Evolutionary conservation across 495 filamentous ascomycete genomes (phyloP).

Genomic region (Podospora pseudocomata): DNA sequence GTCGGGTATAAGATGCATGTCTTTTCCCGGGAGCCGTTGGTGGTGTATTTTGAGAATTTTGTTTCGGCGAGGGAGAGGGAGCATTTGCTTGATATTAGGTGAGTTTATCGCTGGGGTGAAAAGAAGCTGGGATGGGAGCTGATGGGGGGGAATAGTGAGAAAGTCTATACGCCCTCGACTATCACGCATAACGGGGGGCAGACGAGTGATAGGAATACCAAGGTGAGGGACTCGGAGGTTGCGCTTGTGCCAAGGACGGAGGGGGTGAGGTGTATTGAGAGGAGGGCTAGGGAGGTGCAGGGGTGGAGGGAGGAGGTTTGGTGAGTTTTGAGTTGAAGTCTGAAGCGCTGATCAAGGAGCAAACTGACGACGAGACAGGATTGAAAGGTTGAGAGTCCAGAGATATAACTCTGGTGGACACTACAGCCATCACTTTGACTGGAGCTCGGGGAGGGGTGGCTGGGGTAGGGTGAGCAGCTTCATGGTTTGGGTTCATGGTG

Average conservation of each 20-base stretch:
- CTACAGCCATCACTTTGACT: conserved; percentile 47
- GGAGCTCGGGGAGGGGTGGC: conserved; percentile 37
- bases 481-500: conserved; percentile 42
- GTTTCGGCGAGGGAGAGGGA: conserved; percentile 33
- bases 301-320: conserved; percentile 46
- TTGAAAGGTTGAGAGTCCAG: conserved; percentile 44
- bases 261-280: conserved; percentile 43
- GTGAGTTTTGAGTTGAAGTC: not conserved
- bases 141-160: conserved; percentile 28
- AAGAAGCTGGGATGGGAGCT: conserved; percentile 4
- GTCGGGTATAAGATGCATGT: conserved; percentile 41
- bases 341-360: not conserved
- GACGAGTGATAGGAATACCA: conserved; percentile 29
- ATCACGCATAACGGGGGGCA: conserved; percentile 40
- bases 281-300: conserved; percentile 40
- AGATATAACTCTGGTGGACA: conserved; percentile 40
- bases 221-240: conserved; percentile 46
- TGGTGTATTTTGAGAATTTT: conserved; percentile 47
- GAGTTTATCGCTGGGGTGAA: not conserved
- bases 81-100: conserved; percentile 47
- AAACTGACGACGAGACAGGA: conserved; percentile 10
- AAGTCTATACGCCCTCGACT: conserved; percentile 42
- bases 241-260: conserved; percentile 44
- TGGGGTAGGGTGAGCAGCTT: conserved; percentile 49
- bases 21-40: conserved; percentile 41